Evolutionary conservation across 805 yeast species (phyloP), one percentile per base, ranked within the genome.

Genomic region (Hanseniaspora valbyensis): DNA sequence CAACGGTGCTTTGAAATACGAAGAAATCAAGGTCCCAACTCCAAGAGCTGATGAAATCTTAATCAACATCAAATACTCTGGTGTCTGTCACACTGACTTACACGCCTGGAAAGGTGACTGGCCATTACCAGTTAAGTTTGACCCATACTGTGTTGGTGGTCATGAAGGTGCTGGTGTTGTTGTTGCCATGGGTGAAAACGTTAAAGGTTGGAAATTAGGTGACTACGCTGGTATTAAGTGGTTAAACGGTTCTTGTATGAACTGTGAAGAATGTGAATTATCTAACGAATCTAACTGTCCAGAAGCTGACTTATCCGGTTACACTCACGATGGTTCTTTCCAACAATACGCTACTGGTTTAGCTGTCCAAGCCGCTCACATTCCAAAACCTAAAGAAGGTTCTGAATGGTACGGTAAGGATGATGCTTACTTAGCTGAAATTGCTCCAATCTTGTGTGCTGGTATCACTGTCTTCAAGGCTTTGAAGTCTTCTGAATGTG

Each of bases 61-160:
- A 65, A 73, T 87, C 69, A 79, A 87, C 66, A 80, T 87, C 67
- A 79, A 78, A 70, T 86, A 80, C 74, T 78, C 95, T 25, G 95
- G 95, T 69, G 95, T 86, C 52, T 86, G 95, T 70, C 95, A 88
- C 74, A 85, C 95, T 33, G 95, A 86, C 64, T 76, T 87, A 66
- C 95, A 87, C 72, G 95, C 94, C 51, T 84, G 92, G 89, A 78
- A 83, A 65, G 95, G 95, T 62, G 95, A 87, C 70, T 86, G 95
- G 94, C 92, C 94, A 46, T 71, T 82, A 66, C 76, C 69, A 56
- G 76, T 58, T 37, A 44, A 44, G 34, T 40, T 51, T 21, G 57
- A 72, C 72, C 68, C 78, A 58, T 83, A 83, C 38, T 69, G 78
- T 58, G 81, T 78, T 42, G 84, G 84, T 59, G 84, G 84, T 61